Percentiles rank a stretch among this genome's conserved stretches.
phyloP scores from a whole-genome alignment of 2,329 filamentous ascomycete genomes.

The Dactylellina leptospora region DNA sequence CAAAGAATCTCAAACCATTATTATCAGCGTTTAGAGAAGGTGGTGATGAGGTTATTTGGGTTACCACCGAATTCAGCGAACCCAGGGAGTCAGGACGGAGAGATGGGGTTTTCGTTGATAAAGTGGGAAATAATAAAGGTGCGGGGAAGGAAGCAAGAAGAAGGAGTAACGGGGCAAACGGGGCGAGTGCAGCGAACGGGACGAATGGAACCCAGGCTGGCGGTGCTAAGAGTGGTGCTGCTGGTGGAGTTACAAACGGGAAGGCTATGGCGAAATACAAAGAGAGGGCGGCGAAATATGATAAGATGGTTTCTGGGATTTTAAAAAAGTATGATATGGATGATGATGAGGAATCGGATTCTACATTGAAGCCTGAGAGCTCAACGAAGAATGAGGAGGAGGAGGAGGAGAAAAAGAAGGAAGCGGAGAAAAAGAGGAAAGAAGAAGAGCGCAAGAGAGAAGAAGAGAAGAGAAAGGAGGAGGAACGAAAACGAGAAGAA shows the following conservation, averaged over 20 bases:
- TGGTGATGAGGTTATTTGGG: constrained; percentile 81
- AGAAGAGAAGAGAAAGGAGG: no score
- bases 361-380: no score
- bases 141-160: constrained; percentile 58
- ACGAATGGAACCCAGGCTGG: background rate
- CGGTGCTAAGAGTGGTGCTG: background rate
- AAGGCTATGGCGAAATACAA: background rate
- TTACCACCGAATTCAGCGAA: constrained; percentile 77
- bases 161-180: background rate
- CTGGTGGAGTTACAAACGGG: no score
- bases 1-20: constrained; percentile 73
- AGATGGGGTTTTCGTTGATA: constrained; percentile 63
- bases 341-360: no score
- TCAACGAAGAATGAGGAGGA: background rate
- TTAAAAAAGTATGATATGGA: background rate
- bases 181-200: background rate
- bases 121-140: constrained; percentile 56
- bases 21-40: constrained; percentile 76
- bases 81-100: constrained; percentile 66
- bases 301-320: constrained; percentile 53
- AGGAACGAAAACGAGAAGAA: background rate
- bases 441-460: no score
- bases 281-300: constrained; percentile 62
- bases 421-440: background rate
- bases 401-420: background rate